Percentiles rank a stretch among this genome's conserved stretches.
Conservation (phyloP, 306 rosid genomes). For the Herpetospermum pedunculosum region DNA sequence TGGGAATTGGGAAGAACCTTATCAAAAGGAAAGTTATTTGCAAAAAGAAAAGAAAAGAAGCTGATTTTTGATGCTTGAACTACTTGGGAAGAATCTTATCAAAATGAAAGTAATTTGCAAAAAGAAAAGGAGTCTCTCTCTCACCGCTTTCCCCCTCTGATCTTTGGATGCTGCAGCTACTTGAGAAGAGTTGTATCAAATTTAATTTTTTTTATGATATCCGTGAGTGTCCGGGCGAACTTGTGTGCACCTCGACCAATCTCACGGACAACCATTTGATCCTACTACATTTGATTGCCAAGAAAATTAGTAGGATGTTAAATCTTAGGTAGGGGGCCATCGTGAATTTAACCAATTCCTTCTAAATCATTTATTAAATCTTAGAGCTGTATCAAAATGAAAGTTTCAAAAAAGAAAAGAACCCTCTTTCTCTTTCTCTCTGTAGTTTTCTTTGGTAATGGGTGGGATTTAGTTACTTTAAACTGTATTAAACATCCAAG, state of each 20-base stretch:
- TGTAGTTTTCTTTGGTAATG: not conserved
- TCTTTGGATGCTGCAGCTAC: not conserved
- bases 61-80: too few relatives aligned
- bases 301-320: too few relatives aligned
- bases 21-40: not conserved
- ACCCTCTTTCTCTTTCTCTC: not conserved
- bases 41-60: not conserved
- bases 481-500: not conserved
- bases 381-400: not conserved
- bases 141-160: not conserved
- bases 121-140: not conserved
- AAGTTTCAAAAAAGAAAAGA: not conserved
- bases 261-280: too few relatives aligned
- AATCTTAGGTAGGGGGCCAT: too few relatives aligned
- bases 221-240: too few relatives aligned
- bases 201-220: too few relatives aligned
- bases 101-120: not conserved
- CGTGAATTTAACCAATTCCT: too few relatives aligned
- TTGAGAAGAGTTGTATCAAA: not conserved
- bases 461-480: not conserved
- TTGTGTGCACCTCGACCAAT: too few relatives aligned
- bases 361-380: too few relatives aligned
- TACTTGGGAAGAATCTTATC: not conserved
- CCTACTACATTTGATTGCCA: too few relatives aligned
- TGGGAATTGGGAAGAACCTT: not conserved